A percentile compares a stretch with the other conserved stretches of the same genome.
Evolutionary conservation across 208 protist species (phyloP).

Genomic region (Wallacemonas collosoma): DNA sequence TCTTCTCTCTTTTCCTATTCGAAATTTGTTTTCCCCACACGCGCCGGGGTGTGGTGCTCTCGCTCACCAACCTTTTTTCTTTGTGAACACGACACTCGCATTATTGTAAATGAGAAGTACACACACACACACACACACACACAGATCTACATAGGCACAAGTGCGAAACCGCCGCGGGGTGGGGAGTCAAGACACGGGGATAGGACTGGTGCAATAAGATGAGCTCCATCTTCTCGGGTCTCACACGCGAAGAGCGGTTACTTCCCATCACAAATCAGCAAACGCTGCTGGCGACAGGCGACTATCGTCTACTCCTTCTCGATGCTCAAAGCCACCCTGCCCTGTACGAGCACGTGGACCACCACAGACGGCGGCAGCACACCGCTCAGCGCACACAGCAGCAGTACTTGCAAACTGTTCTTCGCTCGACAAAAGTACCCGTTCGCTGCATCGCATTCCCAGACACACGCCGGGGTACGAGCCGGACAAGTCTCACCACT

Average conservation of each 20-base stretch:
- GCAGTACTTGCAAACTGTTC: constrained; percentile 38
- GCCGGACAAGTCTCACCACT: background rate
- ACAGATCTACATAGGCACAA: too few relatives aligned
- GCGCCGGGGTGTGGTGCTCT: too few relatives aligned
- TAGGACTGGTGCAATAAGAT: constrained; percentile 15
- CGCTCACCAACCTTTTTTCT: too few relatives aligned
- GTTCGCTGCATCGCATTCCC: constrained; percentile 53
- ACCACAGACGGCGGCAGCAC: constrained; percentile 40
- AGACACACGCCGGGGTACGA: constrained; percentile 18
- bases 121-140: too few relatives aligned
- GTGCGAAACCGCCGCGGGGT: too few relatives aligned
- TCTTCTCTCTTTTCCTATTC: too few relatives aligned
- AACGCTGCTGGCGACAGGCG: constrained; percentile 32
- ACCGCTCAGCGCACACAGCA: constrained; percentile 25
- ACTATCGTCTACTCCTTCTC: constrained; percentile 41
- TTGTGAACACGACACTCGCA: too few relatives aligned
- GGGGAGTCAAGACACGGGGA: too few relatives aligned
- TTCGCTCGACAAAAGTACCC: constrained; percentile 42
- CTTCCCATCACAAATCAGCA: constrained; percentile 50
- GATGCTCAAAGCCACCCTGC: constrained; percentile 24
- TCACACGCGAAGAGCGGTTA: constrained; percentile 52
- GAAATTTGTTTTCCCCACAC: too few relatives aligned
- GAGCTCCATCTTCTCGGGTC: constrained; percentile 40
- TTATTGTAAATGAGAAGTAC: too few relatives aligned
- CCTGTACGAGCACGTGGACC: constrained; percentile 44